These are phyloP conservation scores for Naganishia cerealis DNA, from an alignment of 1,284 basidiomycete genomes.

Conservation along the genomic window DNA sequence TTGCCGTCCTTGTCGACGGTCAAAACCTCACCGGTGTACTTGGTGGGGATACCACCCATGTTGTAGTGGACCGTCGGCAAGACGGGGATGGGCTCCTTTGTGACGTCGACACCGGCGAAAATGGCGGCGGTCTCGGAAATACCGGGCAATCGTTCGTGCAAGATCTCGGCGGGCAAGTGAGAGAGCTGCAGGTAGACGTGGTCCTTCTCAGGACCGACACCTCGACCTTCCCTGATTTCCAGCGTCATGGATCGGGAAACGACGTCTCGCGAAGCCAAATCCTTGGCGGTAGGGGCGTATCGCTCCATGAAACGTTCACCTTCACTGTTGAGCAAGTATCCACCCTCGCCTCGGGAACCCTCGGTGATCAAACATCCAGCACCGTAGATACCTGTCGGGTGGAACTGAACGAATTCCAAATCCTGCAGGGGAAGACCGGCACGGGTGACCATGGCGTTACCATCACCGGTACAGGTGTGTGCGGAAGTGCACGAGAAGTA, in stretches of 20 bases:
- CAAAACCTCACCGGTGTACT: constrained; percentile 95
- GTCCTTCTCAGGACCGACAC: constrained; percentile 98
- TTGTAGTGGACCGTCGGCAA: constrained; percentile 95
- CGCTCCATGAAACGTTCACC: constrained; percentile 99
- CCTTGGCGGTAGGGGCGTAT: constrained; percentile 98
- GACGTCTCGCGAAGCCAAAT: constrained; percentile 98
- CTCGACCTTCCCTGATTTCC: constrained; percentile 97
- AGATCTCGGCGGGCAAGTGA: constrained; percentile 91
- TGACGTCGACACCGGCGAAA: constrained; percentile 98
- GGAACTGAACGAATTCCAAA: constrained; percentile 99
- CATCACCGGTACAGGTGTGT: constrained; percentile 98
- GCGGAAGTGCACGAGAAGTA: constrained; percentile 99
- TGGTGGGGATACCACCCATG: constrained; percentile 99
- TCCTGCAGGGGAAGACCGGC: constrained; percentile 97
- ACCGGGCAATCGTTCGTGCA: constrained; percentile 96
- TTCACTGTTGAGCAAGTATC: constrained; percentile 96
- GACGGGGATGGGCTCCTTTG: constrained; percentile 98
- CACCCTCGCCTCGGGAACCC: constrained; percentile 98
- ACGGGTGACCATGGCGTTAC: constrained; percentile 96
- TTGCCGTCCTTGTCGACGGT: constrained; percentile 79
- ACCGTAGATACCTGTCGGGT: constrained; percentile 99
- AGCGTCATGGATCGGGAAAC: constrained; percentile 99
- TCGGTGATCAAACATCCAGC: constrained; percentile 99
- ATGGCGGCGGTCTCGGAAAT: constrained; percentile 99
- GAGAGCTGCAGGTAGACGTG: constrained; percentile 97